A percentile compares a stretch with the other conserved stretches of the same genome.
These are phyloP conservation scores for Sporothrix euskadiensis DNA, from an alignment of 2,329 filamentous ascomycete species.

Conservation along the genomic window DNA sequence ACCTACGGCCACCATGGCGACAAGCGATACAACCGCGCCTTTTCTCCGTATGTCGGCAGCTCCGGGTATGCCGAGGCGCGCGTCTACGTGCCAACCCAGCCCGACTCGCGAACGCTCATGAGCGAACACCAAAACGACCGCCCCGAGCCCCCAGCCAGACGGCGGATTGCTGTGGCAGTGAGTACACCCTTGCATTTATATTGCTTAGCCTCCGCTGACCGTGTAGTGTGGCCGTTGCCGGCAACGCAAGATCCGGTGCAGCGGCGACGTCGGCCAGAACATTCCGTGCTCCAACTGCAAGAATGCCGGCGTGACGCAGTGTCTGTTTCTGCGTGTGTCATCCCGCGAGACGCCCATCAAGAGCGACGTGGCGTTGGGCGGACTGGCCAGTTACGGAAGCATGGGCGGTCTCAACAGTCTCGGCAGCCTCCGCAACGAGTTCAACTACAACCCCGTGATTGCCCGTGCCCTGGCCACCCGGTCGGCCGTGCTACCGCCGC, in stretches of 20 bases:
- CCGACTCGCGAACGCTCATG: slow-evolving; percentile 40
- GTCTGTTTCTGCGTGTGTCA: slow-evolving; percentile 71
- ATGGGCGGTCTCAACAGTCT: neutral
- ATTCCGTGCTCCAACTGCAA: slow-evolving; percentile 81
- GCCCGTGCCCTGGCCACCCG: slow-evolving; percentile 24
- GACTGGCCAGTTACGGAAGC: neutral
- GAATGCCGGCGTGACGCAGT: slow-evolving; percentile 67
- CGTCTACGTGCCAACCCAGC: slow-evolving; percentile 38
- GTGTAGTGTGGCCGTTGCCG: slow-evolving; percentile 81
- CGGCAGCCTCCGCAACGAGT: slow-evolving; percentile 13
- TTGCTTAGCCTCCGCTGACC: neutral
- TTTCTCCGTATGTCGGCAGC: neutral
- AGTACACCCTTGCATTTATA: slow-evolving; percentile 36
- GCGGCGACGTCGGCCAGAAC: slow-evolving; percentile 77
- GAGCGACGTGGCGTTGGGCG: neutral
- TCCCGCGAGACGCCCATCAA: slow-evolving; percentile 28
- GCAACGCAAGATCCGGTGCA: slow-evolving; percentile 93
- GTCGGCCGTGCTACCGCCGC: neutral
- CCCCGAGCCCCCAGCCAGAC: slow-evolving; percentile 51
- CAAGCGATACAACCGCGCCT: slow-evolving; percentile 14
- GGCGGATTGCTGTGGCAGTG: slow-evolving; percentile 62
- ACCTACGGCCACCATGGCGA: slow-evolving; percentile 3
- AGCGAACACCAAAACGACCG: slow-evolving; percentile 45
- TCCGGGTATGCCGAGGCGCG: slow-evolving; percentile 42
- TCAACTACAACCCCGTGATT: slow-evolving; percentile 23